Percentiles rank a stretch among this genome's conserved stretches.
These are phyloP conservation scores for Rhododendron kiyosumense DNA, from an alignment of 148 eudicot genomes.

Conservation along the genomic window DNA sequence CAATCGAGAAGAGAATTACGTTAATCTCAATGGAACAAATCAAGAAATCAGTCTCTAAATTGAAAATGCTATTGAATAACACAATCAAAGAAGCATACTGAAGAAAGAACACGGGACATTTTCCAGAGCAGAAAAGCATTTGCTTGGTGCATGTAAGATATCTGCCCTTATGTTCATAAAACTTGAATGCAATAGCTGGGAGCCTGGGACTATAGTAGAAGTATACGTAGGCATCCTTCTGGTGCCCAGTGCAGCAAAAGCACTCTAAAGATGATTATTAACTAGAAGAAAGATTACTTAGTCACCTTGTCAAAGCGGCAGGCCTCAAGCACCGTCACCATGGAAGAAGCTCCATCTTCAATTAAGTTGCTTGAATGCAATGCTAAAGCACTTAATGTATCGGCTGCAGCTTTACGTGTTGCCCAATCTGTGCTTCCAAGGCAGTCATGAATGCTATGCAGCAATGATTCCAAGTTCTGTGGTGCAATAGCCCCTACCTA, in stretches of 20 bases:
- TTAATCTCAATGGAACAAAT: neutral
- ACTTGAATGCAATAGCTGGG: neutral
- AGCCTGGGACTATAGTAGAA: neutral
- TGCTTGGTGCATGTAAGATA: neutral
- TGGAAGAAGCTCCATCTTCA: slow-evolving; percentile 54
- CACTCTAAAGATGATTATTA: neutral
- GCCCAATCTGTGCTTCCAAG: slow-evolving; percentile 94
- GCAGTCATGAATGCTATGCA: slow-evolving; percentile 79
- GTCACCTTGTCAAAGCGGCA: slow-evolving; percentile 91
- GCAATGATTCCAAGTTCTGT: slow-evolving; percentile 65
- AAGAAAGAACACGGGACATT: neutral
- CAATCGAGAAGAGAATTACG: neutral
- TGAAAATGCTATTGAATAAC: neutral
- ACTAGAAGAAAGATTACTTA: neutral
- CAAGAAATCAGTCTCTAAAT: neutral
- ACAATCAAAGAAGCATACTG: neutral
- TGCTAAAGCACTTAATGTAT: slow-evolving; percentile 68
- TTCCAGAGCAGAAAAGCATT: neutral
- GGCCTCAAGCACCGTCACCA: slow-evolving; percentile 67
- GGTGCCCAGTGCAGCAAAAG: neutral
- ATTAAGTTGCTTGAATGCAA: slow-evolving; percentile 67
- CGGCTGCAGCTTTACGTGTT: slow-evolving; percentile 96
- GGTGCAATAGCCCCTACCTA: slow-evolving; percentile 90
- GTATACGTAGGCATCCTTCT: neutral
- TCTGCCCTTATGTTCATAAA: neutral